phyloP scores from a whole-genome alignment of 805 yeast species.

The Ogataea zsoltii region DNA sequence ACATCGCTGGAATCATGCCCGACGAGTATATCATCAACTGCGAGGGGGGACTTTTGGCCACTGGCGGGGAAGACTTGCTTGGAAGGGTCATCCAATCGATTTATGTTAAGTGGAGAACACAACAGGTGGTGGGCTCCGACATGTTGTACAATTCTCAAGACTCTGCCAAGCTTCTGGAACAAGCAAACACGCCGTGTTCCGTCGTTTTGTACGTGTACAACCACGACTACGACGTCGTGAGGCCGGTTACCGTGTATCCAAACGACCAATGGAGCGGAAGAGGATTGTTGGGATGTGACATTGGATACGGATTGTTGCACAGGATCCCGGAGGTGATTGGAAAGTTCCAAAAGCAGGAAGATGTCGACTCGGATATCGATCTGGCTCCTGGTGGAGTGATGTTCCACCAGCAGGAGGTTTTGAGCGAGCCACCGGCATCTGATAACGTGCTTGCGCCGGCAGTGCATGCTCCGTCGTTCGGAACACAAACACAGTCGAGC shows the following conservation, averaged over 20 bases:
- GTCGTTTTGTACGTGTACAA: conserved; percentile 76
- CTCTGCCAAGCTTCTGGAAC: conserved; percentile 18
- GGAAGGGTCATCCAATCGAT: conserved; percentile 64
- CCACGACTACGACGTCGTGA: conserved; percentile 78
- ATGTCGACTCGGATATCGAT: conserved; percentile 21
- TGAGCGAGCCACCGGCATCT: conserved; percentile 10
- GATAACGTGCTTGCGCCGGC: conserved; percentile 22
- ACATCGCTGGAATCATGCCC: conserved; percentile 76
- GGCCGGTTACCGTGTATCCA: conserved; percentile 84
- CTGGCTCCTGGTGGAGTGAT: conserved; percentile 28
- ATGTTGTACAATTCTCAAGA: conserved; percentile 28
- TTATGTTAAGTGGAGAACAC: conserved; percentile 36
- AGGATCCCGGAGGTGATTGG: conserved; percentile 61
- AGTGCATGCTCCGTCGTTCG: conserved; percentile 28
- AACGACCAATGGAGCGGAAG: conserved; percentile 77
- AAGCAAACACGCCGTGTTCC: conserved; percentile 28
- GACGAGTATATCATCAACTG: conserved; percentile 90
- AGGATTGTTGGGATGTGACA: conserved; percentile 90
- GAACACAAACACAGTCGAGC: neutral
- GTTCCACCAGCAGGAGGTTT: conserved; percentile 13
- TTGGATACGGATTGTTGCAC: conserved; percentile 90
- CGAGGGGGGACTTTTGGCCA: conserved; percentile 78
- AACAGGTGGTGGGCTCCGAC: conserved; percentile 6
- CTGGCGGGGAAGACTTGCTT: conserved; percentile 83
- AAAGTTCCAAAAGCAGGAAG: conserved; percentile 33